phyloP scores from a whole-genome alignment of 805 yeast genomes.

The Cyberlindnera veronae region DNA sequence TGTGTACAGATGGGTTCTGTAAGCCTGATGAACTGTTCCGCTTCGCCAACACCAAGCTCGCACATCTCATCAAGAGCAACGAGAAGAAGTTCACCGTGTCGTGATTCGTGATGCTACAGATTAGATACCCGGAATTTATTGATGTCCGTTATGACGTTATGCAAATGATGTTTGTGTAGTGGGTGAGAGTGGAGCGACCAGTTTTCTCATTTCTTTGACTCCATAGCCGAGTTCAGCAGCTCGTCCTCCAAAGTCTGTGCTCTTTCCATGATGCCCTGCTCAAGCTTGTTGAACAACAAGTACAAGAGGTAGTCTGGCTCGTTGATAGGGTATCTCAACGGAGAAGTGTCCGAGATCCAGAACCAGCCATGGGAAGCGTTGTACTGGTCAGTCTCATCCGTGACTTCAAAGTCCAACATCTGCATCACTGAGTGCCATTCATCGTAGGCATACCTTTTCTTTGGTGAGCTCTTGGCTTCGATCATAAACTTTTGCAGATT shows the following conservation, averaged over 20 bases:
- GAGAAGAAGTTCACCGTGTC: slow-evolving; percentile 28
- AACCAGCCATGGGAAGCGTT: slow-evolving; percentile 31
- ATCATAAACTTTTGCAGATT: slow-evolving; percentile 17
- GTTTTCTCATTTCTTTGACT: no score
- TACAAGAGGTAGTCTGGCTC: slow-evolving; percentile 62
- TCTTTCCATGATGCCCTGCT: slow-evolving; percentile 8
- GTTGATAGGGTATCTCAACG: slow-evolving; percentile 63
- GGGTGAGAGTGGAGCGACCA: no score
- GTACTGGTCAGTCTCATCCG: slow-evolving; percentile 14
- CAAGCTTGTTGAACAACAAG: slow-evolving; percentile 31
- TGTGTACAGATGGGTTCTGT: slow-evolving; percentile 55
- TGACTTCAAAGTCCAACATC: slow-evolving; percentile 31
- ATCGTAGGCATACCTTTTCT: slow-evolving; percentile 41
- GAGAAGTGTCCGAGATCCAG: slow-evolving; percentile 69
- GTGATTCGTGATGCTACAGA: background rate
- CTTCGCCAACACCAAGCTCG: slow-evolving; percentile 53
- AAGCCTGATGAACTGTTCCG: slow-evolving; percentile 37
- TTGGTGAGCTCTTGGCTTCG: slow-evolving; percentile 17
- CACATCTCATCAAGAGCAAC: slow-evolving; percentile 46
- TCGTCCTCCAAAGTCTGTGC: slow-evolving; percentile 5
- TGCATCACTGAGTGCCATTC: slow-evolving; percentile 48
- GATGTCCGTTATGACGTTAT: slow-evolving; percentile 1
- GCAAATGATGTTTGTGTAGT: no score
- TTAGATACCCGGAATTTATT: background rate
- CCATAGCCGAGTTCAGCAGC: slow-evolving; percentile 2